Evolutionary conservation across 306 rosid species (phyloP).

Genomic region (Acacia acuminata): DNA sequence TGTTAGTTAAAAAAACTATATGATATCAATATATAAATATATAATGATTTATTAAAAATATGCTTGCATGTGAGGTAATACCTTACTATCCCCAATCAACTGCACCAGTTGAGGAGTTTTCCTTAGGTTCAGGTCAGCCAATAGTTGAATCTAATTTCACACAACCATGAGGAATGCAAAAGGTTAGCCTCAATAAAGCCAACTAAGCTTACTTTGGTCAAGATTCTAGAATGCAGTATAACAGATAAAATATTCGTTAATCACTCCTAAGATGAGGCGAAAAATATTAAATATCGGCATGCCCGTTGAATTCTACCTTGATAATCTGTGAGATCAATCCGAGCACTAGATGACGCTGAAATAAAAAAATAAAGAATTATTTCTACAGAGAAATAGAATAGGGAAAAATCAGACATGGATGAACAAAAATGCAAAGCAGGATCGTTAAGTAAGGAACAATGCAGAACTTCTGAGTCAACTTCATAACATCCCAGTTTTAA

Average conservation of each 20-base stretch:
- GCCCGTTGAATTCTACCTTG: slow-evolving; percentile 54
- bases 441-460: neutral
- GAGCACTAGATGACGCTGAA: slow-evolving; percentile 97
- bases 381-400: neutral
- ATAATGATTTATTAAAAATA: neutral
- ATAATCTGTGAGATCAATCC: slow-evolving; percentile 96
- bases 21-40: slow-evolving; percentile 29
- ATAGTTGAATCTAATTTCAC: slow-evolving; percentile 75
- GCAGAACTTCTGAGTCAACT: neutral
- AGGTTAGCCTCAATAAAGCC: slow-evolving; percentile 4
- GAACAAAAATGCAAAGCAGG: neutral
- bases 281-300: neutral
- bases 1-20: slow-evolving; percentile 35
- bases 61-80: slow-evolving; percentile 20
- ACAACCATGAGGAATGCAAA: slow-evolving; percentile 33
- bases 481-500: neutral
- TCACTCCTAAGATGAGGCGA: neutral
- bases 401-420: slow-evolving; percentile 8
- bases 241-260: neutral
- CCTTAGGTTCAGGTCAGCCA: slow-evolving; percentile 94
- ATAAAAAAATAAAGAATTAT: slow-evolving; percentile 26
- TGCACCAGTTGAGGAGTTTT: slow-evolving; percentile 95
- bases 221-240: neutral
- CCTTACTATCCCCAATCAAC: slow-evolving; percentile 90
- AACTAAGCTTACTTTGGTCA: neutral